Base-by-base conservation (phyloP, 352 stramenopile species). In the Globisporangium irregulare region DNA sequence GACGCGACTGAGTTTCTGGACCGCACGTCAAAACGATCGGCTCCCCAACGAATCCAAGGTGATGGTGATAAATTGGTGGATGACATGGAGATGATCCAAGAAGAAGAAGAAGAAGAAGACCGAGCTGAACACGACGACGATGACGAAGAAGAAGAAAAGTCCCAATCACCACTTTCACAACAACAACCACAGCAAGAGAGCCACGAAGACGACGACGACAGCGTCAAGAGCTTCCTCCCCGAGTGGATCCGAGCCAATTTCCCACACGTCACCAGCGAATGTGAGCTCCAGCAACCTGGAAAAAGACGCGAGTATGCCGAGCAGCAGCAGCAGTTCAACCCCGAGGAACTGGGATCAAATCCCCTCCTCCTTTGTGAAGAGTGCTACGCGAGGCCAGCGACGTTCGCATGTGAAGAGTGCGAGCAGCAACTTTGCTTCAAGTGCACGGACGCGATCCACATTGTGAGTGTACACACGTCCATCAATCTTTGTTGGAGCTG, bases 361-460 rank as follows among this genome's bases (percentile, higher is more conserved):
- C n/a, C 24, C 32, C 7, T 36, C 32, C 32, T 46, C 12, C 20
- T 27, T 15, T 93, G 86, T 46, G 82, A 90, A 60, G 86, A 93
- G 68, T 93, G 86, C 64, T 64, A 50, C n/a, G 56, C 67, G 22
- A 75, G 76, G 3, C 3, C 0, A 0, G 66, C 59, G 24, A 20
- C 38, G 7, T 81, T 90, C 12, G 25, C 15, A 15, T 93, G 86
- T 55, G 29, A 59, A 27, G 78, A 92, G 22, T 93, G 86, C 66
- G 50, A 12, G 4, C 73, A 80, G 18, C 61, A 59, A 18, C 67
- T 93, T 1, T 93, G 86, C 71, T 87, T 84, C 57, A 68, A 64
- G 41, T 93, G 86, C 68, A 76, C 79, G 1, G 82, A 93, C 61
- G 86, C 86, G 62, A 89, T 93, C 38, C 86, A 93, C 63, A 90